A percentile compares a stretch with the other conserved stretches of the same genome.
phyloP scores from a whole-genome alignment of 2,329 filamentous ascomycete genomes.

The Alternaria brassicicola region DNA sequence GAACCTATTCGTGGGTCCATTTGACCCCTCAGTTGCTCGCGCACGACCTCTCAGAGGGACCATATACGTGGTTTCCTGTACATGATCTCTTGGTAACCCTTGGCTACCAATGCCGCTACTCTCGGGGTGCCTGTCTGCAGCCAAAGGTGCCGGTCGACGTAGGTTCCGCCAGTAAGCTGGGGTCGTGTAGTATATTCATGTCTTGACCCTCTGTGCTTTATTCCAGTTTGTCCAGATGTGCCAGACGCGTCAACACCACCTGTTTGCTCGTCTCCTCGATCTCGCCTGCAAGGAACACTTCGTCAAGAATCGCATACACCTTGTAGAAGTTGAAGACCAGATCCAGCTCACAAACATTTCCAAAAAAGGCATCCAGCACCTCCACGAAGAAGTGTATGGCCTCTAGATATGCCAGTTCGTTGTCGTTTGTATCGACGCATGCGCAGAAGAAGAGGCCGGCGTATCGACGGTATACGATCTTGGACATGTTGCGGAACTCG shows the following conservation, averaged over 20 bases:
- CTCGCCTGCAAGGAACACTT: conserved; percentile 96
- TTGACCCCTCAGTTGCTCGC: background rate
- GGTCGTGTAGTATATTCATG: background rate
- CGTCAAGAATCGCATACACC: conserved; percentile 97
- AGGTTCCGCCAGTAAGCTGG: background rate
- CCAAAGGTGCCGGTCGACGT: background rate
- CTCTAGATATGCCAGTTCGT: conserved; percentile 94
- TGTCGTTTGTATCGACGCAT: conserved; percentile 98
- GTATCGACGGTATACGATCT: conserved; percentile 97
- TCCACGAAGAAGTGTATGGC: conserved; percentile 99
- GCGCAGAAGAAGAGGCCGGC: conserved; percentile 99
- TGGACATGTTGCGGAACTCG: conserved; percentile 84
- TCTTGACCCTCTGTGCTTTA: conserved; percentile 48
- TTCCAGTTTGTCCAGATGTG: conserved; percentile 96
- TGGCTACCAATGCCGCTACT: background rate
- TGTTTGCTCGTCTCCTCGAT: conserved; percentile 99
- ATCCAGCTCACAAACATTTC: conserved; percentile 98
- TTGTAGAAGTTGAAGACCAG: conserved; percentile 77
- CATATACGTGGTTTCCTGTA: too few species aligned
- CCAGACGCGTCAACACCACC: conserved; percentile 89
- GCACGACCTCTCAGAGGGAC: background rate
- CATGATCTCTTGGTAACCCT: background rate
- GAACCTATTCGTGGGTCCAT: background rate
- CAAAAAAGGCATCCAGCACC: conserved; percentile 97
- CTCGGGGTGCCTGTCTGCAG: background rate